Evolutionary conservation across 129 eudicot genomes (phyloP).

Genomic region (Pulicaria dysenterica): DNA sequence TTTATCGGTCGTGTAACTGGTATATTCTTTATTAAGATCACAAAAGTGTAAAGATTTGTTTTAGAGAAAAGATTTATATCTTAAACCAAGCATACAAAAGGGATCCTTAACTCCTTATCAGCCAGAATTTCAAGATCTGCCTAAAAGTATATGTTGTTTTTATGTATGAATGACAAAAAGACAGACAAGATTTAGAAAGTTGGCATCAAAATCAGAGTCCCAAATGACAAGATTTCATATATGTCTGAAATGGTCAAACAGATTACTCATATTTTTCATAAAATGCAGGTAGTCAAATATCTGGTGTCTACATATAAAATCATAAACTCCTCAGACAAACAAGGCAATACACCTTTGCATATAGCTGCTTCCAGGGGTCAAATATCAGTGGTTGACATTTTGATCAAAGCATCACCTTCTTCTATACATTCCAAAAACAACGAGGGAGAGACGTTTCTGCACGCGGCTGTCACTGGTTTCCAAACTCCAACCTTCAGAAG

Average conservation of each 20-base stretch:
- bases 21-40: background rate
- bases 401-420: constrained; percentile 62
- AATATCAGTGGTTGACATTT: constrained; percentile 59
- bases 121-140: background rate
- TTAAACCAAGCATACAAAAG: no score
- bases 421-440: constrained; percentile 54
- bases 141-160: no score
- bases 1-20: background rate
- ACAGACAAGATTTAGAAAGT: background rate
- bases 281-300: constrained; percentile 70
- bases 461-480: constrained; percentile 72
- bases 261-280: background rate
- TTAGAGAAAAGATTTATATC: background rate
- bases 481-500: constrained; percentile 75
- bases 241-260: background rate
- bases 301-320: constrained; percentile 53
- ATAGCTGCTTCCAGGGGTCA: constrained; percentile 90
- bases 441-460: constrained; percentile 79
- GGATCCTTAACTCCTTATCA: no score
- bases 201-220: background rate
- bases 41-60: no score
- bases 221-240: background rate
- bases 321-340: constrained; percentile 63
- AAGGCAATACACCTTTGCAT: constrained; percentile 85
- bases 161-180: background rate